phyloP scores from a whole-genome alignment of 371 early-diverging fungal genomes.

The Mycotypha africana region DNA sequence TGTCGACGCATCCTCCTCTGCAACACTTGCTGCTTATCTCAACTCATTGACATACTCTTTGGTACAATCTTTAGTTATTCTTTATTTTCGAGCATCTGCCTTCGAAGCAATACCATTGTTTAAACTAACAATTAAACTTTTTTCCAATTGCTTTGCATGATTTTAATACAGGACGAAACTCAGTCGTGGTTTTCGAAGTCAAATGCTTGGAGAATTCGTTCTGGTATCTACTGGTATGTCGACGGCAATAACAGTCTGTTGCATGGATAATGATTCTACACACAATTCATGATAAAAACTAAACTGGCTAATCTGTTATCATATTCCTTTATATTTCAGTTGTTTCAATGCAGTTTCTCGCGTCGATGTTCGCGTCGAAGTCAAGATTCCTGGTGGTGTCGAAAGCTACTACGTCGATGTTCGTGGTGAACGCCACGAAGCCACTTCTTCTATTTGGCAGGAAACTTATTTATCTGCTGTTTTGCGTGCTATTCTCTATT shows the following conservation, averaged over 20 bases:
- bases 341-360: conserved; percentile 95
- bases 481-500: conserved; percentile 84
- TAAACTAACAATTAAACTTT: too few relatives aligned
- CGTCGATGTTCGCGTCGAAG: conserved; percentile 96
- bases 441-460: conserved; percentile 84
- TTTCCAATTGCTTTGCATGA: too few relatives aligned
- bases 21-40: conserved; percentile 90
- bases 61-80: too few relatives aligned
- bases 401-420: conserved; percentile 86
- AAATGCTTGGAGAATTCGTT: conserved; percentile 63
- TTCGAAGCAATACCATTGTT: too few relatives aligned
- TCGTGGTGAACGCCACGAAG: conserved; percentile 67
- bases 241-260: not conserved
- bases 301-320: too few relatives aligned
- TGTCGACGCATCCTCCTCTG: conserved; percentile 92
- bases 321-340: conserved; percentile 34
- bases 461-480: conserved; percentile 86
- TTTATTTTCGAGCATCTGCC: too few relatives aligned
- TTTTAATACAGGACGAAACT: conserved; percentile 63
- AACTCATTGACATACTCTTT: conserved; percentile 92
- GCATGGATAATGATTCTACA: too few relatives aligned
- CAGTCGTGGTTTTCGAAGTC: conserved; percentile 70
- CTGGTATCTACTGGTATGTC: conserved; percentile 62
- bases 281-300: too few relatives aligned
- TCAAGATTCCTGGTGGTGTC: conserved; percentile 96